These are phyloP conservation scores for Psilocybe azurescens DNA, from an alignment of 768 basidiomycete species.

Conservation along the genomic window DNA sequence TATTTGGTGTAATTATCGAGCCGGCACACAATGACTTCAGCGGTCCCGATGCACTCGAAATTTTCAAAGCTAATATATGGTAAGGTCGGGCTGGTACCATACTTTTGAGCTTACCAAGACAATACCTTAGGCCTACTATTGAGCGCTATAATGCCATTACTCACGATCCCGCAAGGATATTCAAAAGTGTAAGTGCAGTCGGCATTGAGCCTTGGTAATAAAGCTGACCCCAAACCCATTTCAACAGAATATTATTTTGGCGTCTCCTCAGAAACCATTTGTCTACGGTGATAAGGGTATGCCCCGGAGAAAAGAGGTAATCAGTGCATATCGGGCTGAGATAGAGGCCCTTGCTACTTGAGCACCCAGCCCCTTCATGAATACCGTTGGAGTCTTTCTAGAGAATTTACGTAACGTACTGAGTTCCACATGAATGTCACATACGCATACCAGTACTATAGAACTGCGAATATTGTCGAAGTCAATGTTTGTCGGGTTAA, in stretches of 20 bases:
- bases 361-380: too few species aligned
- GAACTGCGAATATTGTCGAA: too few species aligned
- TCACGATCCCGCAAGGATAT: not conserved
- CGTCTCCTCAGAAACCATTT: not conserved
- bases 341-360: not conserved
- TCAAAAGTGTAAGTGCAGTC: not conserved
- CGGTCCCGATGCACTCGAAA: not conserved
- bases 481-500: too few species aligned
- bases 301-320: not conserved
- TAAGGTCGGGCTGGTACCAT: not conserved
- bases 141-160: conserved; percentile 4
- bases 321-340: not conserved
- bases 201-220: not conserved
- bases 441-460: too few species aligned
- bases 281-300: not conserved
- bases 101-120: not conserved
- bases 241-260: not conserved
- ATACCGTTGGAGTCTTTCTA: too few species aligned
- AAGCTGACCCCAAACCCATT: not conserved
- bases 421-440: too few species aligned
- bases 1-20: conserved; percentile 7
- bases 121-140: not conserved
- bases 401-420: too few species aligned
- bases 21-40: not conserved
- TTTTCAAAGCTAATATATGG: not conserved